A percentile compares a stretch with the other conserved stretches of the same genome.
These are phyloP conservation scores for Fragaria nilgerrensis DNA, from an alignment of 306 rosid genomes.

Conservation along the genomic window DNA sequence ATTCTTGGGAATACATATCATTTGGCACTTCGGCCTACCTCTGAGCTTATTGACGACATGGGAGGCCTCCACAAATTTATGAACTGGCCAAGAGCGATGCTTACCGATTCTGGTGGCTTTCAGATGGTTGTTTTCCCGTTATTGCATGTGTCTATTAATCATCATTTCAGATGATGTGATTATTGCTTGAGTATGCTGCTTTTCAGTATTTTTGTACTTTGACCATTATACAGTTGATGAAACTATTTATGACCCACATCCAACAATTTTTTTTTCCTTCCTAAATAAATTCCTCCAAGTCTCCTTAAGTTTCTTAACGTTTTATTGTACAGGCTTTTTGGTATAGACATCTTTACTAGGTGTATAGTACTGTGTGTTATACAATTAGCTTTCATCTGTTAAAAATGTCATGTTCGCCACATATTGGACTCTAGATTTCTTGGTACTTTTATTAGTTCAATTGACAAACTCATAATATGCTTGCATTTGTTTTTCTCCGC, in stretches of 20 bases:
- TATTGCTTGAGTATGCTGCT: background rate
- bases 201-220: background rate
- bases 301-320: background rate
- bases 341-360: background rate
- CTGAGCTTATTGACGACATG: conserved; percentile 83
- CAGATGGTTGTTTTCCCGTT: conserved; percentile 64
- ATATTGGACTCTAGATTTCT: background rate
- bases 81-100: conserved; percentile 96
- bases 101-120: conserved; percentile 97
- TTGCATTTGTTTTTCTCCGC: background rate
- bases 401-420: background rate
- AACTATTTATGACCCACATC: background rate
- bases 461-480: background rate
- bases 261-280: background rate
- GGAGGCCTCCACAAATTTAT: conserved; percentile 92
- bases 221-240: background rate
- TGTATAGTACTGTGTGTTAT: background rate
- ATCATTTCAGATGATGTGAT: background rate
- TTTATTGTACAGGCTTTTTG: background rate
- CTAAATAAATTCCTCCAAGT: background rate
- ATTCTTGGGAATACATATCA: conserved; percentile 97
- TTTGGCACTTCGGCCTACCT: conserved; percentile 87
- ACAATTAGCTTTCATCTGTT: background rate
- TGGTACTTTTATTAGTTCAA: background rate
- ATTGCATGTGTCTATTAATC: background rate